Percentiles rank a stretch among this genome's conserved stretches.
These are phyloP conservation scores for Torrubiella hemipterigena DNA, from an alignment of 2,329 filamentous ascomycete genomes.

Conservation along the genomic window DNA sequence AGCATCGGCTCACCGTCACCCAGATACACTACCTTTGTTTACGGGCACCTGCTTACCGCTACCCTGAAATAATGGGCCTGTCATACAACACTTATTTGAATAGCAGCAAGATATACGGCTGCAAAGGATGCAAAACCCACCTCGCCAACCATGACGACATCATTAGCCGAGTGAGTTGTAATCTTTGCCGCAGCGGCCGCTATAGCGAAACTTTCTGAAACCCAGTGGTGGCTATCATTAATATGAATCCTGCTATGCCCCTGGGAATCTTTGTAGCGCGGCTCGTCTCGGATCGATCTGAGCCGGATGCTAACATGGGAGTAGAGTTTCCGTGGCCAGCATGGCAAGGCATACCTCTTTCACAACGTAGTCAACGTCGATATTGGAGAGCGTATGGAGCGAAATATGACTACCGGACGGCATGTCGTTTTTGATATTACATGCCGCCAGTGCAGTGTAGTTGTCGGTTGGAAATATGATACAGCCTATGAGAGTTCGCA, in stretches of 20 bases:
- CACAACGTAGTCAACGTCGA: constrained; percentile 86
- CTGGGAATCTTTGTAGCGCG: no score
- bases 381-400: constrained; percentile 73
- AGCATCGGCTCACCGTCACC: not conserved
- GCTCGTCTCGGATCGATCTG: no score
- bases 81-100: constrained; percentile 86
- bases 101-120: constrained; percentile 79
- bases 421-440: constrained; percentile 90
- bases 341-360: constrained; percentile 97
- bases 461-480: constrained; percentile 98
- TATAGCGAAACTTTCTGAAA: not conserved
- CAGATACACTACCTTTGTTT: no score
- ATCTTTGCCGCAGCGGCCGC: not conserved
- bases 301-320: constrained; percentile 4
- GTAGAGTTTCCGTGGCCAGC: constrained; percentile 95
- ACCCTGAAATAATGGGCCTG: constrained; percentile 57
- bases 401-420: constrained; percentile 94
- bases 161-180: constrained; percentile 65
- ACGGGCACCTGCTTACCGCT: not conserved
- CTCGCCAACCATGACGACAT: constrained; percentile 93
- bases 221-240: no score
- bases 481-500: constrained; percentile 85
- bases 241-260: no score
- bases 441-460: constrained; percentile 83
- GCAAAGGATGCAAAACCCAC: constrained; percentile 91